Base-by-base conservation (phyloP, 352 stramenopile genomes). In the Pythium chondricola region DNA sequence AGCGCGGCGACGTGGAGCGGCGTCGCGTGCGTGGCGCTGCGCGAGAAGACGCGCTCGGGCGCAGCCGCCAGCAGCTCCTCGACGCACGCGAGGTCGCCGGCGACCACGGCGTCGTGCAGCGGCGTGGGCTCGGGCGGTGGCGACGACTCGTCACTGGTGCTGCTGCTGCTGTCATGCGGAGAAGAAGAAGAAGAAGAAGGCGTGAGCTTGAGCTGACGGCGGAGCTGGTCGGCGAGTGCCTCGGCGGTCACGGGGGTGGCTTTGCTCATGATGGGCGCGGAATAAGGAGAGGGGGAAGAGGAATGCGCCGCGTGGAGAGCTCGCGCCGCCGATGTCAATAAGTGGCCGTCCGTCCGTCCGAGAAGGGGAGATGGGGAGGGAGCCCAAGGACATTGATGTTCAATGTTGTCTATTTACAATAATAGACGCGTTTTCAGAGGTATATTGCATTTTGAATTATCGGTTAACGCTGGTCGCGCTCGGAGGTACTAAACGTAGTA, bases 1-100 rank as follows among this genome's bases (percentile, higher is more conserved):
- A 62, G 41, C 20, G 46, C 54, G 14, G 61, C 61, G 21, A 65
- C 47, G 43, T 69, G 56, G 17, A 69, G 48, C 47, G 61, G 54
- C 20, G 61, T 62, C 18, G 55, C 50, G 13, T 49, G 45, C 36
- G 57, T 48, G 27, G 50, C 50, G 58, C 62, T 58, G 42, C 62
- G 57, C 46, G 43, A 40, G 38, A 55, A 46, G 13, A 58, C 58
- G 41, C 29, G 43, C 43, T 61, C 58, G 10, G 51, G 51, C 17
- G 40, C 14, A 1, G 5, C 30, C 13, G 25, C 42, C 29, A 66
- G 51, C 35, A 66, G 42, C 47, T 35, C 39, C 18, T 21, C 36
- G 30, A 56, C 51, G 20, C 45, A 39, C 21, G 45, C 42, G 1
- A 61, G 0, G 29, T 66, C 51, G 36, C 58, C 58, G 29, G 61